A percentile compares a stretch with the other conserved stretches of the same genome.
Conservation (phyloP, 1,139 yeast species). For the Pneumocystis jirovecii region DNA sequence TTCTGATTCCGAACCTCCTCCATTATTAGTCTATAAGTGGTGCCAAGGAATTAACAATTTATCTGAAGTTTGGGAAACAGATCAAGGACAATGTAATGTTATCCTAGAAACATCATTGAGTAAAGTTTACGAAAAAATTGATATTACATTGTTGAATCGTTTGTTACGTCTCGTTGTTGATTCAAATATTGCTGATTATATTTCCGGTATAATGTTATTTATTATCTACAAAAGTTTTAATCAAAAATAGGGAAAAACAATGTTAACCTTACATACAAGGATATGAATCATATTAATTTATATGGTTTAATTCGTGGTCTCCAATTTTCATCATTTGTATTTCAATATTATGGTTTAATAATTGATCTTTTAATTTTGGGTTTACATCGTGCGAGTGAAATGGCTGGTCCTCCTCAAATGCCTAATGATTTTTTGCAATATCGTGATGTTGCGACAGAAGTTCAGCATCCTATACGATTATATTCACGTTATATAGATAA, state of each 20-base stretch:
- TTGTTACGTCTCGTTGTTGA: constrained; percentile 69
- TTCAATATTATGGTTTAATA: constrained; percentile 78
- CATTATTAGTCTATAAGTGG: constrained; percentile 84
- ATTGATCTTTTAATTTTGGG: constrained; percentile 74
- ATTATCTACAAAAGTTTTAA: background rate
- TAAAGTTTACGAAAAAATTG: constrained; percentile 70
- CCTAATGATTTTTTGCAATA: constrained; percentile 75
- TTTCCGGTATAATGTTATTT: constrained; percentile 38
- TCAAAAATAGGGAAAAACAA: constrained; percentile 42
- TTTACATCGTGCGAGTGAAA: constrained; percentile 66
- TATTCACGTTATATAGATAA: constrained; percentile 77
- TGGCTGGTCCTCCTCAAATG: constrained; percentile 56
- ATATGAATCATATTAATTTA: constrained; percentile 86
- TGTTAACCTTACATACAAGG: constrained; percentile 68
- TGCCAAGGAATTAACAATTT: constrained; percentile 84
- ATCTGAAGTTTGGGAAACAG: constrained; percentile 60
- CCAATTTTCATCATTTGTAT: constrained; percentile 78
- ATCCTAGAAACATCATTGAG: constrained; percentile 60
- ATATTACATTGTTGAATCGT: constrained; percentile 72
- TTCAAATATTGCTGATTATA: constrained; percentile 85
- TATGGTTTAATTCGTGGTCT: constrained; percentile 78
- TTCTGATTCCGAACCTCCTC: constrained; percentile 85
- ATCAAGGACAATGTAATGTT: constrained; percentile 66
- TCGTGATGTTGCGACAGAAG: constrained; percentile 42
- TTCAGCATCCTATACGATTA: constrained; percentile 56